Evolutionary conservation across 768 basidiomycete species (phyloP), one percentile per base, ranked within the genome.

Genomic region (Pseudohyphozyma bogoriensis): DNA sequence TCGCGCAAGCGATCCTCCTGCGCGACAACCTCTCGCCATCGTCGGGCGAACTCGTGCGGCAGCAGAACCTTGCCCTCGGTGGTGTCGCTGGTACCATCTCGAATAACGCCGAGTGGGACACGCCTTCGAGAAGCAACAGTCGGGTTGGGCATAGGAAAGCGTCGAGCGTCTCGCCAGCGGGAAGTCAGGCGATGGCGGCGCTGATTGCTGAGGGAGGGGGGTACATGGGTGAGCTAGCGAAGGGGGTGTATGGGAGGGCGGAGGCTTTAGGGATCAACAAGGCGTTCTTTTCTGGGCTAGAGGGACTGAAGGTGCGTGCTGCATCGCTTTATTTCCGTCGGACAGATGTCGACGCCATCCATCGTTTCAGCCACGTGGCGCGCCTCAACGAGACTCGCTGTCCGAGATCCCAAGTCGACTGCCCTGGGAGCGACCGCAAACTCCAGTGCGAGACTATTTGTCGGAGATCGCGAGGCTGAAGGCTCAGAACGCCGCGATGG

Each of bases 1-100:
- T 97, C 20, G 81, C 82, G 35, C 95, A 99, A 73, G 93, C 93
- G 0, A 70, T 87, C 44, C 81, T 83, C 15, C 61, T 71, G 9
- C 63, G 68, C 24, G 66, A 71, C 52, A 62, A 66, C 58, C 45
- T 59, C 15, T 60, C 68, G 7, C 47, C 33, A 26, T 44, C 51
- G 18, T 61, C 59, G 1, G 68, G 56, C 7, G 55, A 39, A 8
- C 31, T 18, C 26, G 35, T 45, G 66, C 36, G 29, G 46, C 24
- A 16, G 24, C 64, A 70, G 63, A 70, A 70, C 53, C 44, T 5
- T 13, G 44, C 55, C n/a, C 50, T 59, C 15, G 59, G 62, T 1
- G 51, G 44, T 1, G 50, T 50, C 18, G 44, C 62, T 2, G 66
- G 59, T n/a, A n/a, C n/a, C n/a, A n/a, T n/a, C 13, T 26, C 32